phyloP scores from a whole-genome alignment of 306 rosid species.

The Cucurbita maxima region DNA sequence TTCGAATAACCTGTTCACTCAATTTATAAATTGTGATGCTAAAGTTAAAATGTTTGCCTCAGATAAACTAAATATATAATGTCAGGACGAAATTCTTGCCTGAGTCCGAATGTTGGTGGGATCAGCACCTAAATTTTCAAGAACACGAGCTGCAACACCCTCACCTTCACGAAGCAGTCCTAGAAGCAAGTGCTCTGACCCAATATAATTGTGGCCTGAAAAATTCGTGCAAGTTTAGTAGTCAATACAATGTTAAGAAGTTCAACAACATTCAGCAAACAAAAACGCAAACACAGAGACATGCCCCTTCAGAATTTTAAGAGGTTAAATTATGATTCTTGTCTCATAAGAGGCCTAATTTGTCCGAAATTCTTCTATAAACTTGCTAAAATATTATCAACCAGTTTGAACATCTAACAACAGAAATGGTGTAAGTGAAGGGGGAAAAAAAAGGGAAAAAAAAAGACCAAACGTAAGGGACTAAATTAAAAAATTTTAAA shows the following conservation, averaged over 20 bases:
- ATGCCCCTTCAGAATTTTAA: neutral
- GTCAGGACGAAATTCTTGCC: slow-evolving; percentile 30
- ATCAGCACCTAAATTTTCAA: slow-evolving; percentile 90
- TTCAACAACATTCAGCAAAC: neutral
- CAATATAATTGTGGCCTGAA: slow-evolving; percentile 88
- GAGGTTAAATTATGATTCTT: neutral
- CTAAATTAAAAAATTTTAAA: neutral
- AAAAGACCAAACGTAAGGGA: neutral
- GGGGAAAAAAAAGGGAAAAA: no score
- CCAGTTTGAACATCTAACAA: neutral
- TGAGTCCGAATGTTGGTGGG: slow-evolving; percentile 83
- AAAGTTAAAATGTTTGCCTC: neutral
- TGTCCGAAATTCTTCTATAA: neutral
- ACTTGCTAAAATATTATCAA: neutral
- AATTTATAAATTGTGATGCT: neutral
- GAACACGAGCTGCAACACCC: slow-evolving; percentile 96
- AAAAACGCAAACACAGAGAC: neutral
- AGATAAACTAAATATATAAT: neutral
- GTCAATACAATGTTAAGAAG: neutral
- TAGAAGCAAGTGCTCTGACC: slow-evolving; percentile 92
- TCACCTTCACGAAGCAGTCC: slow-evolving; percentile 97
- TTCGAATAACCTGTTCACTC: slow-evolving; percentile 71
- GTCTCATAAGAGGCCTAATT: neutral
- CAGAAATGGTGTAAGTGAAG: neutral
- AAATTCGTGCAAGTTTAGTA: neutral